Conservation (phyloP, 1,284 basidiomycete species). For the Cutaneotrichosporon mucoides region DNA sequence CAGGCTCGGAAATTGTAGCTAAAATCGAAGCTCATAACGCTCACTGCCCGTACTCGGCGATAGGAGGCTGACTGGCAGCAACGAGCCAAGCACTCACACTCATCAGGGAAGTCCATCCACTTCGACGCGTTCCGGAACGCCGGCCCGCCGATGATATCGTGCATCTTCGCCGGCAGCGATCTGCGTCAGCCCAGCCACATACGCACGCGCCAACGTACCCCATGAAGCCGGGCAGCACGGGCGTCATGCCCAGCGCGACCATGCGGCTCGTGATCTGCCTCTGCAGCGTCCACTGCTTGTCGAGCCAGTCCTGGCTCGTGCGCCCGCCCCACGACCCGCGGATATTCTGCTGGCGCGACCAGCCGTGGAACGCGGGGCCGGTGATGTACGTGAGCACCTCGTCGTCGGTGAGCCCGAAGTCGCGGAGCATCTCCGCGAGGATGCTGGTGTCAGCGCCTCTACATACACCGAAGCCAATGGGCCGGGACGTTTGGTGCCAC, state of each 20-base stretch:
- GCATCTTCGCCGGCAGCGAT: constrained; percentile 45
- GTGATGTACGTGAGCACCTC: constrained; percentile 46
- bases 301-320: constrained; percentile 49
- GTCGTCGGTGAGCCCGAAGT: constrained; percentile 47
- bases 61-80: no score
- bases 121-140: constrained; percentile 37
- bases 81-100: not conserved
- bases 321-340: constrained; percentile 51
- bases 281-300: constrained; percentile 50
- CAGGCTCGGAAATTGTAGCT: no score
- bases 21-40: no score
- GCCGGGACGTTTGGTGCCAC: no score
- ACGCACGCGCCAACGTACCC: constrained; percentile 22
- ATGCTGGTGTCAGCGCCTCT: constrained; percentile 12
- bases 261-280: constrained; percentile 51
- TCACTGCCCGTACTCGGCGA: no score
- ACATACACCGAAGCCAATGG: no score
- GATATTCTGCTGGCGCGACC: constrained; percentile 53
- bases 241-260: constrained; percentile 53
- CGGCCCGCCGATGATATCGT: constrained; percentile 46
- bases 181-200: no score
- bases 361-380: constrained; percentile 52
- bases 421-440: constrained; percentile 49
- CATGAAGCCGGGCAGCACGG: constrained; percentile 52
- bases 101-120: constrained; percentile 9